These are phyloP conservation scores for Hypomyces rosellus DNA, from an alignment of 2,329 filamentous ascomycete species.

Conservation along the genomic window DNA sequence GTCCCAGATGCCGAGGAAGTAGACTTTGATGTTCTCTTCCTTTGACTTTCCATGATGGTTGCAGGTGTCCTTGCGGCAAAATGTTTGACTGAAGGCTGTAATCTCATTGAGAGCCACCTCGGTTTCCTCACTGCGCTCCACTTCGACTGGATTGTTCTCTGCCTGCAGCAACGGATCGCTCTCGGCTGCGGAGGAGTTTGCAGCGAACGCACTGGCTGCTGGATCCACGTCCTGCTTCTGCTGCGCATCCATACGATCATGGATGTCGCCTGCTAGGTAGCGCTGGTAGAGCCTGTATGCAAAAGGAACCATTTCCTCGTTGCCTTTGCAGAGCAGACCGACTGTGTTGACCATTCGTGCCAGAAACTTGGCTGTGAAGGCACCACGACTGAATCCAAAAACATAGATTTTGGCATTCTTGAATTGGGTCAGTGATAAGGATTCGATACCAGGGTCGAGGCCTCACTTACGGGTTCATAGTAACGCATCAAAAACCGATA, in stretches of 20 bases:
- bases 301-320: slow-evolving; percentile 49
- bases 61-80: slow-evolving; percentile 34
- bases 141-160: slow-evolving; percentile 14
- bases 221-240: background rate
- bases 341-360: slow-evolving; percentile 45
- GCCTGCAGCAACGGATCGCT: slow-evolving; percentile 20
- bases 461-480: slow-evolving; percentile 33
- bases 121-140: slow-evolving; percentile 19
- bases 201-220: background rate
- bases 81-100: slow-evolving; percentile 40
- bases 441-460: background rate
- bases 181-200: slow-evolving; percentile 18
- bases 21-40: slow-evolving; percentile 38
- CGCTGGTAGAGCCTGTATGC: slow-evolving; percentile 39
- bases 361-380: slow-evolving; percentile 47
- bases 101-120: slow-evolving; percentile 29
- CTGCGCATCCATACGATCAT: slow-evolving; percentile 23
- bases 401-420: slow-evolving; percentile 47
- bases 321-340: slow-evolving; percentile 44
- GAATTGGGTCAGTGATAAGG: background rate
- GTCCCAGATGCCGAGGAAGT: slow-evolving; percentile 52
- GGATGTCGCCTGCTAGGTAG: slow-evolving; percentile 33
- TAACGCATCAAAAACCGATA: slow-evolving; percentile 51
- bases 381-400: slow-evolving; percentile 48
- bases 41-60: slow-evolving; percentile 7